Base-by-base conservation (phyloP, 2,329 filamentous ascomycete species). In the Colletotrichum eleusines region DNA sequence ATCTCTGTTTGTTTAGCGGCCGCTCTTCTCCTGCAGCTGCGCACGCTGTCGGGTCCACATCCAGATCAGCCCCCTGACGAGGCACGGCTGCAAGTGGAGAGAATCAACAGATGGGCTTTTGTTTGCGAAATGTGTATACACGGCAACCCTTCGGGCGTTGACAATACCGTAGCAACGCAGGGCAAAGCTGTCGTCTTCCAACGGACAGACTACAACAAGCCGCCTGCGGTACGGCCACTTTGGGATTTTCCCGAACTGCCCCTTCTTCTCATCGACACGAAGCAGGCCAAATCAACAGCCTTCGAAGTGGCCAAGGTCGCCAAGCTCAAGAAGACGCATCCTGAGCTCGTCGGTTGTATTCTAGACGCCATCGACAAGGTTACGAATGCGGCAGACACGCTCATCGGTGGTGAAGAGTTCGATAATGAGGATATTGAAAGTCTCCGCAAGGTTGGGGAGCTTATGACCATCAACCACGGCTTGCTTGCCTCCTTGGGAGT, bases 21-120 rank as follows among this genome's bases (percentile, higher is more conserved):
- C 0, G 94, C 95, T 1, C 87, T 99, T 20, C 87, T 98, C 16
- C 85, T 97, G 66, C 96, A 98, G 80, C 92, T 97, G 73, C 92
- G 95, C 62, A 94, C 95, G 3, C 86, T 99, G 7, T 92, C 94
- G 1, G 94, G 94, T 0, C 96, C 96, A 1, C 95, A 98, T 78
- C 93, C 93, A 0, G 95, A 98, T 76, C 95, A 98, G 80, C 94
- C 94, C 5, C 83, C 90, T 0, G 91, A 94, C 65, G 96, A 99
- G 82, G 94, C 94, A n/a, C 90, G 93, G 71, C 82, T 94, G 53
- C 95, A 99, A 79, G 88, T 98, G 38, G 95, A 98, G 83, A 90
- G 95, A 73, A 98, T 99, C 82, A 99, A 99, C 81, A 89, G 93
- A 72, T 99, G 97, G 96, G 95, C 96, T 0, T 98, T 98, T 80